Conservation (phyloP, 1,284 basidiomycete species). For the Ustilago crameri region DNA sequence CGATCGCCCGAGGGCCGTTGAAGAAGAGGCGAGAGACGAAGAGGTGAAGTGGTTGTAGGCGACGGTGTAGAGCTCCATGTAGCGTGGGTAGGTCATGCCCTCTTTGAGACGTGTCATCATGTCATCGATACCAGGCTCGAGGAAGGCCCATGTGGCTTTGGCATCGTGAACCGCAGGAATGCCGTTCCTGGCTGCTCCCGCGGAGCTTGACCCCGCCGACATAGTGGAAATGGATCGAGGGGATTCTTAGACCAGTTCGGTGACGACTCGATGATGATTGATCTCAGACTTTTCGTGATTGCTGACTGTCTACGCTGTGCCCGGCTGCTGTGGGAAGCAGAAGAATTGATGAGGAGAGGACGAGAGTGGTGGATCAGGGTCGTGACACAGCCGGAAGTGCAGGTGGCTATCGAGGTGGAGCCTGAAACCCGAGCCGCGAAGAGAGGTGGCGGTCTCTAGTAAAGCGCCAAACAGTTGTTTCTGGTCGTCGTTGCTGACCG, state of each 20-base stretch:
- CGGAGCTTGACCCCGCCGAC: slow-evolving; percentile 21
- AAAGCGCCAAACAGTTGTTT: no score
- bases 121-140: slow-evolving; percentile 79
- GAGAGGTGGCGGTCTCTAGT: no score
- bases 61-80: slow-evolving; percentile 87
- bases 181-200: slow-evolving; percentile 21
- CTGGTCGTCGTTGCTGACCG: neutral
- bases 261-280: no score
- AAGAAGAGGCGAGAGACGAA: slow-evolving; percentile 76
- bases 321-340: no score
- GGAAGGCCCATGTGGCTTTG: slow-evolving; percentile 84
- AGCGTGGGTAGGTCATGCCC: slow-evolving; percentile 89
- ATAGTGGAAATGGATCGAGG: slow-evolving; percentile 4
- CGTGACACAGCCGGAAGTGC: no score
- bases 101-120: slow-evolving; percentile 74
- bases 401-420: no score
- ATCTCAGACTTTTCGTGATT: no score
- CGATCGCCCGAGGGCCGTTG: slow-evolving; percentile 43
- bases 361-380: neutral
- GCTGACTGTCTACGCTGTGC: no score
- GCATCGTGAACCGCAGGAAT: slow-evolving; percentile 44
- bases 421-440: no score
- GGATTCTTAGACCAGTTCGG: neutral
- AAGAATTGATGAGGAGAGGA: no score
- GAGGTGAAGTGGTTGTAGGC: slow-evolving; percentile 97